Evolutionary conservation across 75 land plant genomes (phyloP).

Genomic region (Picea sitchensis): DNA sequence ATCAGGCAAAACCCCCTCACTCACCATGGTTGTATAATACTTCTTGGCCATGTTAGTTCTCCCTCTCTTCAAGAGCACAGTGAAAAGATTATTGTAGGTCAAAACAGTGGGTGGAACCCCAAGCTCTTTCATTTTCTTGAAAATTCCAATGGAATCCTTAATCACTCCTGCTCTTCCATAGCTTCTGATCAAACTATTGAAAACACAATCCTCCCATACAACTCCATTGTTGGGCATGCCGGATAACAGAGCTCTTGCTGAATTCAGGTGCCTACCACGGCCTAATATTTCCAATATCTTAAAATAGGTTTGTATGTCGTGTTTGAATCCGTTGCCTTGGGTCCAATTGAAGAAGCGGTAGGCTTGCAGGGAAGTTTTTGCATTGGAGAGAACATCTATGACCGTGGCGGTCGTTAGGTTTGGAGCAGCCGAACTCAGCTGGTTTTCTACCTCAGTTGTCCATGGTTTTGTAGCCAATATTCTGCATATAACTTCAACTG

Average conservation of each 20-base stretch:
- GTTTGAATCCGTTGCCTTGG: constrained; percentile 16
- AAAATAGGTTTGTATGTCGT: constrained; percentile 25
- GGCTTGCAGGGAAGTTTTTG: constrained; percentile 24
- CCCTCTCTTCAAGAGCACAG: constrained; percentile 44
- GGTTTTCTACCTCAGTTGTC: neutral
- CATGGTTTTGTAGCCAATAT: neutral
- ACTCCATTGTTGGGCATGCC: constrained; percentile 25
- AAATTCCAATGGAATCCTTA: constrained; percentile 35
- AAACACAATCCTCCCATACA: constrained; percentile 35
- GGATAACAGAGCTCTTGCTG: constrained; percentile 40
- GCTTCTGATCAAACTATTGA: constrained; percentile 62
- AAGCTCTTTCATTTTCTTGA: constrained; percentile 37
- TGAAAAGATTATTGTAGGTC: constrained; percentile 46
- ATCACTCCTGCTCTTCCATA: constrained; percentile 46
- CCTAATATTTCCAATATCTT: constrained; percentile 38
- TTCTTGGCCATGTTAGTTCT: constrained; percentile 41
- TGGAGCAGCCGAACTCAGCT: neutral
- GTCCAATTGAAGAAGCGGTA: constrained; percentile 46
- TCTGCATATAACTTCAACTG: neutral
- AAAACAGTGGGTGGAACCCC: constrained; percentile 42
- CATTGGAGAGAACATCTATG: constrained; percentile 7
- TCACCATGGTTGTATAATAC: constrained; percentile 56
- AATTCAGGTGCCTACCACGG: constrained; percentile 27
- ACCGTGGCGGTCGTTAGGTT: neutral
- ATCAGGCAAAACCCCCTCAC: constrained; percentile 49